Evolutionary conservation across 1,139 yeast species (phyloP), one percentile per base, ranked within the genome.

Genomic region (Protomyces macrosporus): DNA sequence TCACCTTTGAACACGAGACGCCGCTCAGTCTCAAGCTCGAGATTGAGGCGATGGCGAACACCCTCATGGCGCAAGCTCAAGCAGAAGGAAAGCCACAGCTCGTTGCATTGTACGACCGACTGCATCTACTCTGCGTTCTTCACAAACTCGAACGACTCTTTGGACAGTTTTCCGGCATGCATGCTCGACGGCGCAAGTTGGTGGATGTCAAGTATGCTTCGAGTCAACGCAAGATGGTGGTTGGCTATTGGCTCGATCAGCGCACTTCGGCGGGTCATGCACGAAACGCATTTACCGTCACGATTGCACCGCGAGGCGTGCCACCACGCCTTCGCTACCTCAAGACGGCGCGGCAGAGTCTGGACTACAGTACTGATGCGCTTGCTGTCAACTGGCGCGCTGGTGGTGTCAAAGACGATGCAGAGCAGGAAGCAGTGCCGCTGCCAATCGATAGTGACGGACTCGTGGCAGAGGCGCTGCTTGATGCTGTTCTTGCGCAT

Each of bases 31-130:
- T 58, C 35, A 58, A 58, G 45, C 56, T 58, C 75, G 71, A 67
- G 71, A 65, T 75, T 35, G 78, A 58, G 36, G 45, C 32, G 34
- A 35, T 58, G 34, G 16, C 62, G 30, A 58, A 58, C 16, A 40
- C 42, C 3, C 34, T 58, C 9, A 14, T 58, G 45, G 52, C 55
- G 3, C 45, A 39, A 30, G 23, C 54, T 4, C 40, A 51, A 14
- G 39, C 55, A 4, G 56, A 58, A 39, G 53, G 56, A 1, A 4
- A 30, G 14, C 45, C 34, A 10, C 84, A 86, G 0, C 77, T 91
- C 34, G 71, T 73, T 0, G 87, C 87, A 1, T 77, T 90, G 32
- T 86, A 88, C 71, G 85, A 82, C 50, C 79, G 89, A 65, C 76
- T 91, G 65, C 88, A 87, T 39, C 16, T 42, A 35, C 45, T 58